Evolutionary conservation across 2,329 filamentous ascomycete species (phyloP), one percentile per base, ranked within the genome.

Genomic region (Fusarium metavorans): DNA sequence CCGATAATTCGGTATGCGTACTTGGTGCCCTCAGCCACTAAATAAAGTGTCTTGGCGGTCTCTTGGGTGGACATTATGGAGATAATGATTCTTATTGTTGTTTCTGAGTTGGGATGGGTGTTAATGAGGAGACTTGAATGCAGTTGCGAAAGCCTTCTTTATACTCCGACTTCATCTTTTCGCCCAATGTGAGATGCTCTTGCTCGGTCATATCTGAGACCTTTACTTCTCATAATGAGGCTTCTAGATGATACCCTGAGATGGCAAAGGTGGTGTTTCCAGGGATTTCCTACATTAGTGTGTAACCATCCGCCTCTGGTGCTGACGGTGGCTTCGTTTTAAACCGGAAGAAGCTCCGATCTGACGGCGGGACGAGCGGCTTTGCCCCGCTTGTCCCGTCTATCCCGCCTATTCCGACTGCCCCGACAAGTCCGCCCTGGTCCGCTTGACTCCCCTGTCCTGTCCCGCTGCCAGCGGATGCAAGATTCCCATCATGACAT

Each of bases 1-100:
- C 60, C 60, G 16, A 63, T 63, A 45, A 41, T 13, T 13, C 60
- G 23, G 16, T 63, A 54, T 20, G 60, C 45, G 23, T 63, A 63
- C 32, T 63, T 52, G 60, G 45, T 63, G 41, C 45, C 60, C 14
- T 63, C 60, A 5, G 43, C 60, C 5, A 39, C 41, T n/a, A 63
- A 16, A 34, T 23, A 63, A 4, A 63, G 43, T 3, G 60, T 63
- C 23, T 63, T 63, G 27, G 60, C 60, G 3, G 60, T 52, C 14
- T 63, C 60, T 9, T 63, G 60, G 6, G 52, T 56, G 3, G 30
- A 23, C 30, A 56, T 56, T 5, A 2, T 56, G 30, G 23, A 35
- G 2, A 32, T 16, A 4, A 10, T 13, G 11, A 8, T 4, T n/a
- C 6, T 35, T 35, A 3, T 6, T 20, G 11, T 32, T 56, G n/a